Base-by-base conservation (phyloP, 2,329 filamentous ascomycete species). In the Cryphonectria radicalis region DNA sequence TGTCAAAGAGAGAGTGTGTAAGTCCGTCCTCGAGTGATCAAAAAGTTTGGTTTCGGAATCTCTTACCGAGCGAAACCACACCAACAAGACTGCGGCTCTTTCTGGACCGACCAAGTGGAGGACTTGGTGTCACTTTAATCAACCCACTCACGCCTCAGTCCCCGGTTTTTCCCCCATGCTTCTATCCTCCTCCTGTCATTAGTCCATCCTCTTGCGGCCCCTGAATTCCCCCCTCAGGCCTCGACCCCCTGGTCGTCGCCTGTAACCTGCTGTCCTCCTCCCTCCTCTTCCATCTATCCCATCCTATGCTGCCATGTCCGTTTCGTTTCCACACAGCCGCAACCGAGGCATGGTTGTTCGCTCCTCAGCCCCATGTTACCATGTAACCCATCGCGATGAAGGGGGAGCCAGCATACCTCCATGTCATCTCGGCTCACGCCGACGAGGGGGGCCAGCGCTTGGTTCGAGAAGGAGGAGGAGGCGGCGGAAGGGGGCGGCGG, bases 391-490 rank as follows among this genome's bases (percentile, higher is more conserved):
- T 35, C 7, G 25, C 22, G 25, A 46, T 63, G 17, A 25, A 59
- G 25, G 57, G 63, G 60, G 50, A 65, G 46, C 35, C 60, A 37
- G 68, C 37, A 40, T 40, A 60, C 60, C 55, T 59, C 50, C 59
- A 63, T 13, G 42, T 71, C 63, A 71, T 73, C 71, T 73, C 71
- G 71, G 71, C 71, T 69, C 69, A 67, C 42, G 35, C 69, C 69
- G 72, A 68, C 25, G 37, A 46, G 69, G 6, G 35, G 22, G 37
- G 37, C 22, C 25, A 4, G 55, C 25, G 22, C n/a, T 67, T 55
- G 25, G 19, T 55, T 11, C 14, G n/a, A 35, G 64, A 4, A 43
- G 43, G 25, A 42, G 25, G 25, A 28, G 59, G 43, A 28, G n/a
- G 10, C 28, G 50, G 17, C 19, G n/a, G n/a, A 32, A 32, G 32